Evolutionary conservation across 202 grass and related monocot species (phyloP), one percentile per base, ranked within the genome.

Genomic region (Schoenoplectus tabernaemontani): DNA sequence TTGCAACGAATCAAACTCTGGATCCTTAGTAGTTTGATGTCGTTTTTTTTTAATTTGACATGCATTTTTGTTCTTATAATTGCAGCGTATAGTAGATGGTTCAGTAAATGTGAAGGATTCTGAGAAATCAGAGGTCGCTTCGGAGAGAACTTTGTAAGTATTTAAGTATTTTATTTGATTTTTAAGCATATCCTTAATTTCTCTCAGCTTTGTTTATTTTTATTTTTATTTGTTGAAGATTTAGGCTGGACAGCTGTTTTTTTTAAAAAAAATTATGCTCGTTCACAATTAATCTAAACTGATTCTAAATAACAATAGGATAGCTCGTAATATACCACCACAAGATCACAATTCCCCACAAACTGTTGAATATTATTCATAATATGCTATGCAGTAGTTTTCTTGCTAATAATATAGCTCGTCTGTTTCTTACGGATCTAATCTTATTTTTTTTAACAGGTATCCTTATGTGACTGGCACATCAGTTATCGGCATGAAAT

Each of bases 401-500:
- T 48, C 4, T 30, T 48, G 9, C 43, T 53, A 51, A 10, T 53
- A 12, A 26, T 47, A 26, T 62, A 38, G 60, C 71, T 65, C n/a
- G n/a, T 78, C 30, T 83, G 28, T 58, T 81, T 23, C 8, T 44
- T 66, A 46, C 60, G 57, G 60, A 47, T 76, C 59, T 33, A 72
- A 59, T 82, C 19, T 43, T 64, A 51, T n/a, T n/a, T n/a, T n/a
- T n/a, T n/a, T 84, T 53, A 33, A 86, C 76, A 99, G 96, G 85
- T 96, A 91, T 75, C 96, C 92, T 1, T 99, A 96, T 91, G 96
- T 99, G 77, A 96, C 96, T 81, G 92, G 96, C 42, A 96, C 90
- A 42, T 99, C 96, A 16, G 85, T 99, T 68, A 89, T 99, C 85
- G 96, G 86, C 24, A 82, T 99, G 83, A 99, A 99, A 87, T 99